phyloP scores from a whole-genome alignment of 768 basidiomycete genomes.

The Panaeolus papilionaceus region DNA sequence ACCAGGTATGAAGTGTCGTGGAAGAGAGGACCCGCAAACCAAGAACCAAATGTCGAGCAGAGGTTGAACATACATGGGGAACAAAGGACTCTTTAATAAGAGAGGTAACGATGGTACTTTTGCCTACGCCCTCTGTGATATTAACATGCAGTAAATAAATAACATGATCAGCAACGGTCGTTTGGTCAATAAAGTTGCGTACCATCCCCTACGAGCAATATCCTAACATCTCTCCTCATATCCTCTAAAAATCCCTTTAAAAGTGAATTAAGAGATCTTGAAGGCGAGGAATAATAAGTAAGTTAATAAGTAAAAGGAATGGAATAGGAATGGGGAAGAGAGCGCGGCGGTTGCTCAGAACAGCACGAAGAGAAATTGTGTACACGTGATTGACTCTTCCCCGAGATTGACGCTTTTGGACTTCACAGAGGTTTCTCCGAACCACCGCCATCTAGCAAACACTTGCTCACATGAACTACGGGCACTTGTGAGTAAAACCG shows the following conservation, averaged over 20 bases:
- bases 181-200: conserved; percentile 33
- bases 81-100: conserved; percentile 97
- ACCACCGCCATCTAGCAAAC: not conserved
- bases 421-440: not conserved
- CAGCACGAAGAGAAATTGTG: not conserved
- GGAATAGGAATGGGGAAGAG: conserved; percentile 9
- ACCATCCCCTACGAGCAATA: conserved; percentile 95
- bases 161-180: conserved; percentile 12
- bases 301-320: conserved; percentile 2
- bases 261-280: conserved; percentile 6
- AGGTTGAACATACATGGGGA: conserved; percentile 63
- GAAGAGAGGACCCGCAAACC: not conserved
- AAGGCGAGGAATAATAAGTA: conserved; percentile 7
- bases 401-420: conserved; percentile 10
- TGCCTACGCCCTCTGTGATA: conserved; percentile 89
- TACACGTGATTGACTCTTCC: conserved; percentile 6
- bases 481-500: not conserved
- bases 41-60: not conserved
- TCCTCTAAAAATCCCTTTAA: conserved; percentile 20
- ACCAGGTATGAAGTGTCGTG: not conserved
- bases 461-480: not conserved
- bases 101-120: conserved; percentile 96
- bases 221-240: conserved; percentile 94
- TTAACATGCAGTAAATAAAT: conserved; percentile 17
- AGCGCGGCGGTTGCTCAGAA: conserved; percentile 1